Conservation (phyloP, 2,329 filamentous ascomycete species). For the Alternaria ventricosa region DNA sequence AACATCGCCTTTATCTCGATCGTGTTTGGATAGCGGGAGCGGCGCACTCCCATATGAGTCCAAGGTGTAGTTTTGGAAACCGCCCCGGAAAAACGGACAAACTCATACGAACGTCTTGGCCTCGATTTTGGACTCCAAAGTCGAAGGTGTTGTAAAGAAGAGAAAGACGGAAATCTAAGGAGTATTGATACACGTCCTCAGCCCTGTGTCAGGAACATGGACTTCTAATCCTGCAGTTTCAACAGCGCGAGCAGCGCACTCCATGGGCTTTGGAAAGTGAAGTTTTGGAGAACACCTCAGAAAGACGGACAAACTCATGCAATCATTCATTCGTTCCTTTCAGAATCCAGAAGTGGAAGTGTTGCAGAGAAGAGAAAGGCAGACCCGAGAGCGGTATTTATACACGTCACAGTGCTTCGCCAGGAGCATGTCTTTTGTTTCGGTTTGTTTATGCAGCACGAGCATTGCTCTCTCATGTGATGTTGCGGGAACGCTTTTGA, state of each 20-base stretch:
- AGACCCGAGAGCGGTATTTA: neutral
- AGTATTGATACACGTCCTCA: neutral
- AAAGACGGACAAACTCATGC: neutral
- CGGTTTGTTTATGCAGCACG: neutral
- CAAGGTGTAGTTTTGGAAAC: too few relatives aligned
- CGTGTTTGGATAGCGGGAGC: neutral
- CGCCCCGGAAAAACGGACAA: too few relatives aligned
- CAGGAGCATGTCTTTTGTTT: accelerated
- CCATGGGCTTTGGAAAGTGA: too few relatives aligned
- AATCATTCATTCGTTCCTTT: neutral
- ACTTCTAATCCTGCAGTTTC: too few relatives aligned
- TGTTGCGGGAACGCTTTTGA: accelerated
- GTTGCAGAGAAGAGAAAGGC: neutral
- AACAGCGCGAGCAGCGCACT: neutral
- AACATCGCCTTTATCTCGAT: neutral
- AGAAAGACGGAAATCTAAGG: neutral
- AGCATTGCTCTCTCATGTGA: neutral
- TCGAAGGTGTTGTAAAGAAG: neutral
- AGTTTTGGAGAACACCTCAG: neutral
- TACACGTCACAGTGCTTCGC: neutral
- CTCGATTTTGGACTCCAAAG: neutral
- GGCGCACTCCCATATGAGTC: too few relatives aligned
- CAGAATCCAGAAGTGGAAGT: neutral
- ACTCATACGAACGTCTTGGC: too few relatives aligned
- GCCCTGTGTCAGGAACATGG: too few relatives aligned